These are phyloP conservation scores for Aspergillus biplanus DNA, from an alignment of 495 filamentous ascomycete genomes.

Conservation along the genomic window DNA sequence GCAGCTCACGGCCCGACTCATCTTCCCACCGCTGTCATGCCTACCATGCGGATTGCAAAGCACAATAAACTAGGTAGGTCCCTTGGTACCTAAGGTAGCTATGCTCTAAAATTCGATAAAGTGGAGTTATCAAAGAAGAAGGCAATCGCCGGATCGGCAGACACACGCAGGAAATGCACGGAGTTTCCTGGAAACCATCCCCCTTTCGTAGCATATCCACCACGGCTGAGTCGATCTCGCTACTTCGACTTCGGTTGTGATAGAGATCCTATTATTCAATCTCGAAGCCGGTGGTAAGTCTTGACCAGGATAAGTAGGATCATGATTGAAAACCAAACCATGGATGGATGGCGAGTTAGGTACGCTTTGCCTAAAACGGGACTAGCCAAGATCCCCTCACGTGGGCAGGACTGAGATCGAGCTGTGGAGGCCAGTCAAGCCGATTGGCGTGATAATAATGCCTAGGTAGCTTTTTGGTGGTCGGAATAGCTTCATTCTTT, in stretches of 20 bases:
- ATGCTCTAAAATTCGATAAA: background rate
- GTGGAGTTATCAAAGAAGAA: background rate
- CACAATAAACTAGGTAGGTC: too few species aligned
- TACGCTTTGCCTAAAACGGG: slow-evolving; percentile 9
- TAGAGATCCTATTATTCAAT: background rate
- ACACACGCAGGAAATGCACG: slow-evolving; percentile 7
- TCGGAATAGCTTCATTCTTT: slow-evolving; percentile 8
- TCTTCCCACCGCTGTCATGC: background rate
- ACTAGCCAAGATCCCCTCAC: slow-evolving; percentile 19
- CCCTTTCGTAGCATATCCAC: slow-evolving; percentile 1
- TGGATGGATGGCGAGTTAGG: slow-evolving; percentile 1
- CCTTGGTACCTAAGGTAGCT: too few species aligned
- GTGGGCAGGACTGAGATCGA: slow-evolving; percentile 15
- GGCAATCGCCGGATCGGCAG: slow-evolving; percentile 13
- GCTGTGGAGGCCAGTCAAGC: slow-evolving; percentile 11
- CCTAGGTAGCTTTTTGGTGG: slow-evolving; percentile 3
- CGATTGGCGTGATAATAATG: background rate
- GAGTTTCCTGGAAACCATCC: background rate
- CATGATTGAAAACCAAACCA: background rate
- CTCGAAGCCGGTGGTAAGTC: too few species aligned
- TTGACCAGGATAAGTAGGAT: background rate
- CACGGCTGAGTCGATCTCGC: background rate
- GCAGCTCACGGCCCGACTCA: too few species aligned
- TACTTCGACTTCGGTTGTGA: background rate
- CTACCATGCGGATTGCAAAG: background rate